phyloP scores from a whole-genome alignment of 768 basidiomycete genomes.

The Tricholoma matsutake region DNA sequence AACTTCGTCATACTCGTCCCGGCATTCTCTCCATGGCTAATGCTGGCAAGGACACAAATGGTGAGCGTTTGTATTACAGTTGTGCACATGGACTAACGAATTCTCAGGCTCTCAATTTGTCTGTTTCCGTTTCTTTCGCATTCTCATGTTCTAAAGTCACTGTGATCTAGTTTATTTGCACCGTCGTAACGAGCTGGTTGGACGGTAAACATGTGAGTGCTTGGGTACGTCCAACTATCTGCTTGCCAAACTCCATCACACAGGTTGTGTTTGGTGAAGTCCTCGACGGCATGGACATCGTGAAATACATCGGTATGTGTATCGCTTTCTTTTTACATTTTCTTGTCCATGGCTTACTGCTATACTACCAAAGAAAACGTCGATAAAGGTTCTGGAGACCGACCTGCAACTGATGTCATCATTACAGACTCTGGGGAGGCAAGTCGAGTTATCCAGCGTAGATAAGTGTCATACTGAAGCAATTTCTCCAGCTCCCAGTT shows the following conservation, averaged over 20 bases:
- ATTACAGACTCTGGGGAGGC: conserved; percentile 92
- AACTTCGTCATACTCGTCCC: conserved; percentile 89
- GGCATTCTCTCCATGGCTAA: conserved; percentile 96
- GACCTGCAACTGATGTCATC: conserved; percentile 70
- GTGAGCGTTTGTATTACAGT: conserved; percentile 34
- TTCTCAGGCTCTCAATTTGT: conserved; percentile 82
- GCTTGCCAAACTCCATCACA: not conserved
- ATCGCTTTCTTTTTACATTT: not conserved
- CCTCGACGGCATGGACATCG: conserved; percentile 88
- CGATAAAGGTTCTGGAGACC: conserved; percentile 65
- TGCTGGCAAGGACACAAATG: conserved; percentile 89
- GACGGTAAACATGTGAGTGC: conserved; percentile 79
- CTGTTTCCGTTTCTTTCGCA: conserved; percentile 24
- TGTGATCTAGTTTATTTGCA: conserved; percentile 82
- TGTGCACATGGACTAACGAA: not conserved
- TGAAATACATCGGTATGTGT: conserved; percentile 65
- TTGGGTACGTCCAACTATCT: not conserved
- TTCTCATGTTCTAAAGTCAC: not conserved
- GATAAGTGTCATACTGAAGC: not conserved
- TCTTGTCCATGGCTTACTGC: not conserved
- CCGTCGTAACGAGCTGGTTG: conserved; percentile 82
- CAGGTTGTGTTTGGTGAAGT: conserved; percentile 94
- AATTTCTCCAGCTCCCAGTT: conserved; percentile 42
- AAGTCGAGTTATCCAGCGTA: conserved; percentile 10
- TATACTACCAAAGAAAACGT: conserved; percentile 56